Evolutionary conservation across 129 eudicot genomes (phyloP), one percentile per base, ranked within the genome.

Genomic region (Chrysanthemum lavandulifolium): DNA sequence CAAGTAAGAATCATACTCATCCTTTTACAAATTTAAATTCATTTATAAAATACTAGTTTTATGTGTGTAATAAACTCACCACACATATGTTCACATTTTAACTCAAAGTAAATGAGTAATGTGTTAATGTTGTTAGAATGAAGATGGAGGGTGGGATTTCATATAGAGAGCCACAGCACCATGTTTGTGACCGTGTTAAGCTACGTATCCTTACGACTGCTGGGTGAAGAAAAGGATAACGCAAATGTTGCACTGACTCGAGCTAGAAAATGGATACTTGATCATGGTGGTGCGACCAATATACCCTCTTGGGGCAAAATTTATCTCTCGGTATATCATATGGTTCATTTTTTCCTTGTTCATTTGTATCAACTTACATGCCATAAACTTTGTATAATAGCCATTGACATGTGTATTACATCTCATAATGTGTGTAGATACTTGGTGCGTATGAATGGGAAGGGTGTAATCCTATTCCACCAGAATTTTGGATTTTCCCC

Each of bases 141-240:
- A 89, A 27, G 96, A 89, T 80, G 96, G 96, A 4, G 96, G 91
- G 43, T 89, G 91, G 91, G 96, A 62, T 88, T 86, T 59, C 84
- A 89, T 47, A 82, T 89, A 13, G 96, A 84, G 63, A 89, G 96
- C 18, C 83, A 82, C 9, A 89, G 91, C 74, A 89, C 91, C 19
- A 86, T 86, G 91, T 71, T 89, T 15, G 91, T 84, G 6, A 70
- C 96, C 0, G 89, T 79, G 5, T 77, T 86, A 9, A 86, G 75
- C 80, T 89, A 89, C 33, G 52, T 86, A 15, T 73, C 87, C 36
- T 19, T 86, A 43, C 79, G 91, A 2, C 18, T 89, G 60, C 69
- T 89, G 4, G 96, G 96, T 14, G 87, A 84, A 78, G 86, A 81
- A 21, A 73, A 77, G 0, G 82, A 84, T 61, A 89, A 73, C 12